A percentile compares a stretch with the other conserved stretches of the same genome.
Conservation (phyloP, 1,284 basidiomycete genomes). For the Cryptococcus maquisensis region DNA sequence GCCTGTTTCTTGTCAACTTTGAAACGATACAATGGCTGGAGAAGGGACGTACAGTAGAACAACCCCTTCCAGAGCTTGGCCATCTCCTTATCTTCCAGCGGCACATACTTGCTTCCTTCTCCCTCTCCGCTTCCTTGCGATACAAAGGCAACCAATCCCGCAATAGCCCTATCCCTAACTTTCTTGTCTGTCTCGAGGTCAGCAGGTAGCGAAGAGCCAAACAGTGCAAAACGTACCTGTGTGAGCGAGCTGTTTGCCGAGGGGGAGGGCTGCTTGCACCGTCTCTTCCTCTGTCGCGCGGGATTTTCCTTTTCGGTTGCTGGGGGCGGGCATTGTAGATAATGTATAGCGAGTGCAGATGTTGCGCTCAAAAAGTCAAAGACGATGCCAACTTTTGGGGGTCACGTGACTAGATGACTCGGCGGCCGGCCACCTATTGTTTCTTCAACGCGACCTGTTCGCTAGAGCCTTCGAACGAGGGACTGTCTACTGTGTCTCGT, state of each 20-base stretch:
- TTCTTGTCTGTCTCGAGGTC: constrained; percentile 63
- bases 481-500: no score
- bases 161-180: constrained; percentile 81
- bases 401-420: no score
- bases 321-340: constrained; percentile 9
- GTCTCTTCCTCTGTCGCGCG: constrained; percentile 21
- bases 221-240: constrained; percentile 58
- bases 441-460: no score
- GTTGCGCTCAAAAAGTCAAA: no score
- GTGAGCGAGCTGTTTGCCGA: constrained; percentile 85
- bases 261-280: constrained; percentile 51
- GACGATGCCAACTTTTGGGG: no score
- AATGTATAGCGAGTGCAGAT: no score
- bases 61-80: constrained; percentile 95
- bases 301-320: constrained; percentile 32
- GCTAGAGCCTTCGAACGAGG: no score
- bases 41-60: constrained; percentile 75
- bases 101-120: constrained; percentile 16
- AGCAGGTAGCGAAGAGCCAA: neutral
- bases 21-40: neutral
- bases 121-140: constrained; percentile 57
- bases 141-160: constrained; percentile 68
- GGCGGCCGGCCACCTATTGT: no score
- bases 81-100: constrained; percentile 68
- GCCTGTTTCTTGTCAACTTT: constrained; percentile 53